A percentile compares a stretch with the other conserved stretches of the same genome.
Conservation (phyloP, 305 asterid genomes). For the Fraxinus albicans region DNA sequence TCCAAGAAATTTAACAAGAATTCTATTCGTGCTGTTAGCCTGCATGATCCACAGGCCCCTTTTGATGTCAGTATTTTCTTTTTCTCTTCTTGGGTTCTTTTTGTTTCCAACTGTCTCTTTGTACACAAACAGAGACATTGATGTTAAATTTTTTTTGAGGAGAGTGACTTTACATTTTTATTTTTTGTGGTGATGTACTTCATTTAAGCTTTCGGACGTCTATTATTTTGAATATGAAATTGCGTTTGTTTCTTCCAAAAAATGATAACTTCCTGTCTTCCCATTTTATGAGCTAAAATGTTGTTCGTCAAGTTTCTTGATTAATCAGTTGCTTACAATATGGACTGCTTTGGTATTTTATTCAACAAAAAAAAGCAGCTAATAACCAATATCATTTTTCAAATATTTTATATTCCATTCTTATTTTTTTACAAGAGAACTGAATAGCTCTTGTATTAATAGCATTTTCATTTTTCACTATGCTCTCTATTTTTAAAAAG, state of each 20-base stretch:
- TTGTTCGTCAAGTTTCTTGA: background rate
- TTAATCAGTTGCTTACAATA: background rate
- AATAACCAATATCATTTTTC: background rate
- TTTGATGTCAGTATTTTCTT: slow-evolving; percentile 47
- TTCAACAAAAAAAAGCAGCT: background rate
- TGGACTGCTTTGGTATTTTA: background rate
- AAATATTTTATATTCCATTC: background rate
- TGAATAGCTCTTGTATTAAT: background rate
- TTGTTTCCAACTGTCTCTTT: background rate
- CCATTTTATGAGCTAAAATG: background rate
- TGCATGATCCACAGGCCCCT: slow-evolving; percentile 74
- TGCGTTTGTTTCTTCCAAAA: background rate
- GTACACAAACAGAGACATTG: background rate
- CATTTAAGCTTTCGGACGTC: background rate
- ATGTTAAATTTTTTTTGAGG: background rate
- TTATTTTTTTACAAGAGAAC: background rate
- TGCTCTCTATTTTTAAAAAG: too few relatives aligned
- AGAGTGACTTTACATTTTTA: background rate
- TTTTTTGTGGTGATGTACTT: background rate
- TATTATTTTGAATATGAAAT: background rate
- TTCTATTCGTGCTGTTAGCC: slow-evolving; percentile 67
- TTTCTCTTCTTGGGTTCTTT: background rate
- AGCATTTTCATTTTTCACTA: too few relatives aligned
- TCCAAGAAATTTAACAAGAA: slow-evolving; percentile 57
- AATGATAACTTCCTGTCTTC: background rate